Evolutionary conservation across 768 basidiomycete genomes (phyloP), one percentile per base, ranked within the genome.

Genomic region (Tephrocybe rancida): DNA sequence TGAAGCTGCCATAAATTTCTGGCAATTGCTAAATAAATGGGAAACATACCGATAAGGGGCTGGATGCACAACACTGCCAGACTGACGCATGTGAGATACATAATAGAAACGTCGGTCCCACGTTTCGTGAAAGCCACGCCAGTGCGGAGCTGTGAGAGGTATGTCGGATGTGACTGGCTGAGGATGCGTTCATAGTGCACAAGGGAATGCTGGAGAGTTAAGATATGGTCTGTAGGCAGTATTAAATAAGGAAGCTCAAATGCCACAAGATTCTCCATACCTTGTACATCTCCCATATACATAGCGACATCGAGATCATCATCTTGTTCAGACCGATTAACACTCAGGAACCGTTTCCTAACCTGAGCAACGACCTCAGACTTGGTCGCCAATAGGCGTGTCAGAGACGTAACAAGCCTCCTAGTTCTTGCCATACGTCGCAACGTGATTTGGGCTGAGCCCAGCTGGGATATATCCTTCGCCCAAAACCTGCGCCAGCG

Each of bases 221-320:
- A 68, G 59, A 97, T 93, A 66, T 98, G 95, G 70, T 98, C 95
- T 95, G 50, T 26, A 41, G 13, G 24, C n/a, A n/a, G n/a, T n/a
- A n/a, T n/a, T n/a, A 22, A 35, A 29, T 21, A 10, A 48, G 32
- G 34, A 6, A 19, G 7, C 18, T 38, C 18, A 25, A 48, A 18
- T 56, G 60, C 18, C 25, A 19, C 19, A 38, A 21, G 7, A 37
- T 0, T 53, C 38, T 21, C 61, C 75, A 43, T 58, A 93, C 95
- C 95, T 75, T 95, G 91, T 1, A 98, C 82, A 67, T 98, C 95
- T 21, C 91, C 92, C 73, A 95, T 83, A 65, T 96, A 93, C 2
- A 94, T 89, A 10, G 83, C 86, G 21, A 96, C 82, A 58, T 92
- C 91, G 19, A 78, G 68, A 47, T 84, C 81, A 14, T 85, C 81